Conservation (phyloP, 2,329 filamentous ascomycete species). For the Bipolaris victoriae region DNA sequence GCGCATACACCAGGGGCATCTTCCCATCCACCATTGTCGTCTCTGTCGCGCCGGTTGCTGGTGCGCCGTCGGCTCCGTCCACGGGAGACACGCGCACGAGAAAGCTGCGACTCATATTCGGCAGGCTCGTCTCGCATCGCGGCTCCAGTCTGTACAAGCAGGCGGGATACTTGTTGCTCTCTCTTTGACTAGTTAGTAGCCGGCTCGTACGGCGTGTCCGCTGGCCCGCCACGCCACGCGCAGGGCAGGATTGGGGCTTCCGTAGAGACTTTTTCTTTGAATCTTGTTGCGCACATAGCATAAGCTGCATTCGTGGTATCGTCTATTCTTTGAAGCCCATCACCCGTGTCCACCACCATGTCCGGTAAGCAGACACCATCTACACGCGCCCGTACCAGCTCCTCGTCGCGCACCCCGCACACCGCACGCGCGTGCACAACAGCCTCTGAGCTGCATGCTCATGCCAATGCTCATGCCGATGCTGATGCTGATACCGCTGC, state of each 20-base stretch:
- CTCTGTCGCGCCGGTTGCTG: slow-evolving; percentile 18
- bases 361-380: slow-evolving; percentile 63
- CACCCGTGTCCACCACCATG: slow-evolving; percentile 54
- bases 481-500: slow-evolving; percentile 34
- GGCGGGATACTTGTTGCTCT: slow-evolving; percentile 26
- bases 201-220: slow-evolving; percentile 23
- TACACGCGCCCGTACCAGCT: slow-evolving; percentile 21
- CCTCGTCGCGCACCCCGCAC: slow-evolving; percentile 11
- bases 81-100: slow-evolving; percentile 29
- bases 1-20: slow-evolving; percentile 14
- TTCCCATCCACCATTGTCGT: slow-evolving; percentile 3
- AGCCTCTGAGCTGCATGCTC: slow-evolving; percentile 9
- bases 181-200: slow-evolving; percentile 38
- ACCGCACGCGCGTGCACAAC: slow-evolving; percentile 18
- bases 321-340: slow-evolving; percentile 43
- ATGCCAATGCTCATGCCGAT: slow-evolving; percentile 32
- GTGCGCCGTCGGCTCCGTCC: slow-evolving; percentile 23
- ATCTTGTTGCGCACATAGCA: slow-evolving; percentile 42
- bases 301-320: slow-evolving; percentile 41
- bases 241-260: slow-evolving; percentile 34
- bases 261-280: slow-evolving; percentile 48
- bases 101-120: slow-evolving; percentile 26
- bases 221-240: slow-evolving; percentile 29
- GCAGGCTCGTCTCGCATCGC: slow-evolving; percentile 30
- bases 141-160: slow-evolving; percentile 21